Conservation (phyloP, 2,329 filamentous ascomycete species). For the Claviceps purpurea region DNA sequence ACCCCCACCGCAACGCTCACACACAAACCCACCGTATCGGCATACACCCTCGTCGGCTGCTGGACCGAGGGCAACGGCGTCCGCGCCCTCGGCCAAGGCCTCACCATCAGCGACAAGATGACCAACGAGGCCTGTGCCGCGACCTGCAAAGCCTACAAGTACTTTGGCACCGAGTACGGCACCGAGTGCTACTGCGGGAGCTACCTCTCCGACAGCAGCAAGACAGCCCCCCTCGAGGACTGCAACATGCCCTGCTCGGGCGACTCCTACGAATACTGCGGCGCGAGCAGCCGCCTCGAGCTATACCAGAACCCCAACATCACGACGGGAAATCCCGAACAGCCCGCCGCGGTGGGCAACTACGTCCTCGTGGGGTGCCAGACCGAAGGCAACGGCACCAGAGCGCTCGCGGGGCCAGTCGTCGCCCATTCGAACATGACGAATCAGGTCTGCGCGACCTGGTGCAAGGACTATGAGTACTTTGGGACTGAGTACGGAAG, state of each 20-base stretch:
- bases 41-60: constrained; percentile 25
- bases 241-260: constrained; percentile 23
- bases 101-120: constrained; percentile 16
- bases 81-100: constrained; percentile 20
- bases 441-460: constrained; percentile 18
- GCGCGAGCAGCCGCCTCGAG: constrained; percentile 18
- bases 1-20: constrained; percentile 14
- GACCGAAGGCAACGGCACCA: constrained; percentile 20
- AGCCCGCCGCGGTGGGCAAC: constrained; percentile 18
- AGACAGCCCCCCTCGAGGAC: constrained; percentile 16
- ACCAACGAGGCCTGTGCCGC: constrained; percentile 21
- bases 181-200: constrained; percentile 27
- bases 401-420: constrained; percentile 18
- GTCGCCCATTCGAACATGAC: constrained; percentile 18
- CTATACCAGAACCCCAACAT: constrained; percentile 19
- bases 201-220: constrained; percentile 15
- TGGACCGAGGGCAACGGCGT: constrained; percentile 24
- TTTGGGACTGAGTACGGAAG: constrained; percentile 26
- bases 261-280: constrained; percentile 19
- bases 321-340: constrained; percentile 15
- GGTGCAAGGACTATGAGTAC: constrained; percentile 18
- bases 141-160: constrained; percentile 23
- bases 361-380: constrained; percentile 23
- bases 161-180: constrained; percentile 28
- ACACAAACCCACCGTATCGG: constrained; percentile 11